Evolutionary conservation across 2,329 filamentous ascomycete species (phyloP).

Genomic region (Keithomyces neogunnii): DNA sequence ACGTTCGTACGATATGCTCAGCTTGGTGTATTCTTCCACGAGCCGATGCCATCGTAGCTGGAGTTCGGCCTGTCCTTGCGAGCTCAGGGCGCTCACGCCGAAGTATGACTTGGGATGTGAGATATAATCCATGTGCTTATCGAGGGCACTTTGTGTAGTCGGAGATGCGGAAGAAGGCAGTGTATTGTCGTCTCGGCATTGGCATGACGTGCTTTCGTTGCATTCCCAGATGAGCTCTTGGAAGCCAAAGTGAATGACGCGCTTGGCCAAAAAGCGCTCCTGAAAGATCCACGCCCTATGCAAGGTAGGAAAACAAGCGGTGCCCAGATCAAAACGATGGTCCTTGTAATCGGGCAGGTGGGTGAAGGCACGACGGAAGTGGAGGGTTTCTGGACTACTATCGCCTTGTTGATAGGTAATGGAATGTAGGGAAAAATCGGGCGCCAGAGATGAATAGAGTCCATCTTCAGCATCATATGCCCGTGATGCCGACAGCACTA

Average conservation of each 20-base stretch:
- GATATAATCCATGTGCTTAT: neutral
- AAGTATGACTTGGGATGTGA: conserved; percentile 4
- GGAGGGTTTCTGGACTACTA: neutral
- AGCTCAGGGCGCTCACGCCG: neutral
- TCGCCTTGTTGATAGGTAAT: neutral
- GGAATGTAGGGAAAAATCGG: neutral
- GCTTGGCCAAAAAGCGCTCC: conserved; percentile 7
- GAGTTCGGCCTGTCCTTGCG: neutral
- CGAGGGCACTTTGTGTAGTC: neutral
- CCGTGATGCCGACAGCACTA: conserved; percentile 8
- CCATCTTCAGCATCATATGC: conserved; percentile 1
- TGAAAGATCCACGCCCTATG: conserved; percentile 10
- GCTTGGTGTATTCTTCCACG: conserved; percentile 8
- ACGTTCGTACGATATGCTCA: conserved; percentile 8
- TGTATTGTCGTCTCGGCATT: conserved; percentile 4
- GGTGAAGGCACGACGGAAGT: conserved; percentile 7
- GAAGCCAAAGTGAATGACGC: conserved; percentile 9
- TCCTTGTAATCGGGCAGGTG: conserved; percentile 8
- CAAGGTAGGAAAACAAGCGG: conserved; percentile 5
- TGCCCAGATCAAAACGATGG: neutral
- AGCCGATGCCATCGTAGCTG: conserved; percentile 8
- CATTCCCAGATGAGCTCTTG: conserved; percentile 12
- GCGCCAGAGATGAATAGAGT: conserved; percentile 1
- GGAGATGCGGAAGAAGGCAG: neutral
- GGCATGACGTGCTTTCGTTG: conserved; percentile 3